Conservation (phyloP, 1,284 basidiomycete species). For the Rhodotorula sp. region DNA sequence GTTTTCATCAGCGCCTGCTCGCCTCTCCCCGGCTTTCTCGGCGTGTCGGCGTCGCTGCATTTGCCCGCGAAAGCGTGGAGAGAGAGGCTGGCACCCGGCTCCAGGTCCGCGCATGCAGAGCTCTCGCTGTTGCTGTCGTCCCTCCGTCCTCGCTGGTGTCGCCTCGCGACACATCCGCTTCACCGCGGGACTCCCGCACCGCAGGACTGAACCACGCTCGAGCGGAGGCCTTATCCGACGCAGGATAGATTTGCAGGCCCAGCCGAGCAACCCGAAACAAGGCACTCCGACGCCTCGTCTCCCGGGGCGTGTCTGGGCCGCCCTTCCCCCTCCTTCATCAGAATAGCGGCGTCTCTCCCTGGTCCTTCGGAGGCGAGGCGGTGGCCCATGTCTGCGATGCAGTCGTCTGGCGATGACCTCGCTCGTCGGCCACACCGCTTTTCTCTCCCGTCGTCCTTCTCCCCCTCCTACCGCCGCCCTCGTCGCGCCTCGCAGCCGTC, state of each 20-base stretch:
- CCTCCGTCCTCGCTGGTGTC: not conserved
- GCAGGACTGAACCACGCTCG: no score
- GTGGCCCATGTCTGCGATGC: not conserved
- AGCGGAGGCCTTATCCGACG: no score
- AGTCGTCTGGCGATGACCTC: no score
- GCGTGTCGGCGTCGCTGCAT: no score
- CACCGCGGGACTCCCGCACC: no score
- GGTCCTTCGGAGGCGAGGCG: not conserved
- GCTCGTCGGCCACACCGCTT: not conserved
- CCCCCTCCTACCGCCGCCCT: not conserved
- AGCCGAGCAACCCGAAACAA: not conserved
- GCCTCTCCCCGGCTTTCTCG: no score
- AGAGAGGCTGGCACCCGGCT: no score
- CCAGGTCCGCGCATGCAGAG: no score
- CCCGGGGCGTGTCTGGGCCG: not conserved
- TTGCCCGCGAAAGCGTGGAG: no score
- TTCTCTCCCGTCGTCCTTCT: conserved; percentile 1
- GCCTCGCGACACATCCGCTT: not conserved
- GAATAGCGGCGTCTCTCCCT: not conserved
- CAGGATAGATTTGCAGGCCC: not conserved
- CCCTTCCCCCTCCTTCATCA: not conserved
- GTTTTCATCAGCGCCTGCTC: no score
- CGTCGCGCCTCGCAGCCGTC: not conserved
- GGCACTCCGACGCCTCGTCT: not conserved
- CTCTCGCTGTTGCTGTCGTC: no score